These are phyloP conservation scores for Pleurotus eryngii DNA, from an alignment of 768 basidiomycete genomes.

Conservation along the genomic window DNA sequence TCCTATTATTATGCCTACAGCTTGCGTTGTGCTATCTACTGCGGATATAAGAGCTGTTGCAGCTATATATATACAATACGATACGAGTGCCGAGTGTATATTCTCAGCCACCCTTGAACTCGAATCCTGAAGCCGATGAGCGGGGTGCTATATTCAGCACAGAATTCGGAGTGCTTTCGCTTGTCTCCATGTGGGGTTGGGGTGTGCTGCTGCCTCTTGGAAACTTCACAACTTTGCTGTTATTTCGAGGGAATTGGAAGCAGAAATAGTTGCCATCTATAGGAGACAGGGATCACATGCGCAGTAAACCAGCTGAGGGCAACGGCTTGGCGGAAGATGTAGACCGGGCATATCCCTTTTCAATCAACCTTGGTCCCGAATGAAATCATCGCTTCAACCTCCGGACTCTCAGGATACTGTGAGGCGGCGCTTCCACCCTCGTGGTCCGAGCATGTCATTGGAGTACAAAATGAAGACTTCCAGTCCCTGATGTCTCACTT, in stretches of 20 bases:
- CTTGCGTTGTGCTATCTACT: neutral
- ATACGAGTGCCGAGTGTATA: neutral
- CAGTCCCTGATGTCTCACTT: slow-evolving; percentile 21
- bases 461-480: slow-evolving; percentile 40
- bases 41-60: slow-evolving; percentile 3
- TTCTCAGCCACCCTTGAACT: neutral
- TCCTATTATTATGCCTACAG: neutral
- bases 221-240: neutral
- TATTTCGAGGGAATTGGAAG: neutral
- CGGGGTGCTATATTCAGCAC: too few species aligned
- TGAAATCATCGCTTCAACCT: slow-evolving; percentile 5
- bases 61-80: neutral
- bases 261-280: neutral
- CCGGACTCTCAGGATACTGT: slow-evolving; percentile 7
- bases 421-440: slow-evolving; percentile 24
- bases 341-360: neutral
- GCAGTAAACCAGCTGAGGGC: neutral
- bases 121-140: neutral
- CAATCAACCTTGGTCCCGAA: slow-evolving; percentile 1
- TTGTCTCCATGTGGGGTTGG: too few species aligned
- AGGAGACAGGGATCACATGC: neutral
- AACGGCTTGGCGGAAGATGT: too few species aligned
- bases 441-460: slow-evolving; percentile 35
- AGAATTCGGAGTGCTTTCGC: too few species aligned
- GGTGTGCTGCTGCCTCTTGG: too few species aligned